Percentiles rank a stretch among this genome's conserved stretches.
Evolutionary conservation across 2,329 filamentous ascomycete genomes (phyloP).

Genomic region (Beauveria brongniartii): DNA sequence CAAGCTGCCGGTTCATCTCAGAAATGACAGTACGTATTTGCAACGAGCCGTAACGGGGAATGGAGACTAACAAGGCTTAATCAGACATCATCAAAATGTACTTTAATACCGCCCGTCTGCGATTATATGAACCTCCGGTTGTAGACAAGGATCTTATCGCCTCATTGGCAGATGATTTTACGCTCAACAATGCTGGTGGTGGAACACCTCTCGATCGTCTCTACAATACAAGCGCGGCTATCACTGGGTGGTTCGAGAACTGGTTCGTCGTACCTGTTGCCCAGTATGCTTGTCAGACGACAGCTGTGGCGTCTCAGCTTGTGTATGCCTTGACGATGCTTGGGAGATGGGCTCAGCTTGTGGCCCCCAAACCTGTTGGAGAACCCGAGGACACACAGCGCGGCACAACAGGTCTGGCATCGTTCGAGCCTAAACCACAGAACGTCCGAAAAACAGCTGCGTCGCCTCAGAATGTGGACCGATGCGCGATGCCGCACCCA

Average conservation of each 20-base stretch:
- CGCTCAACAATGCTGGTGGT: slow-evolving; percentile 26
- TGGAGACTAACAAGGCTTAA: not conserved
- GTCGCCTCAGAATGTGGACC: not conserved
- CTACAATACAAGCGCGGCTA: slow-evolving; percentile 38
- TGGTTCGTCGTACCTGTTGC: slow-evolving; percentile 37
- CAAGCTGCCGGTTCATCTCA: slow-evolving; percentile 27
- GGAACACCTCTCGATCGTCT: slow-evolving; percentile 41
- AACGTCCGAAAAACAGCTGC: not conserved
- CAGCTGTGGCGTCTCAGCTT: slow-evolving; percentile 36
- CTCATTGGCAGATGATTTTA: slow-evolving; percentile 35
- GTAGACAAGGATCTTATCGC: slow-evolving; percentile 33
- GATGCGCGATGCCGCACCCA: not conserved
- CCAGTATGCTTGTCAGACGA: slow-evolving; percentile 37
- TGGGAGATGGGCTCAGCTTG: slow-evolving; percentile 41
- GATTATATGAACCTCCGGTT: slow-evolving; percentile 40
- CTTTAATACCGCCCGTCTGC: slow-evolving; percentile 32
- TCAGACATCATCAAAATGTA: slow-evolving; percentile 33
- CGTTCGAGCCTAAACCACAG: slow-evolving; percentile 8
- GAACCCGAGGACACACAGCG: not conserved
- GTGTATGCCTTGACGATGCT: slow-evolving; percentile 44
- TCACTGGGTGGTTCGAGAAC: slow-evolving; percentile 41
- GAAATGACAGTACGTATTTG: slow-evolving; percentile 28
- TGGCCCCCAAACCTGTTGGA: slow-evolving; percentile 26
- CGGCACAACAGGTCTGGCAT: not conserved
- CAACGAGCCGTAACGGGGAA: too few species aligned